Conservation (phyloP, 2,329 filamentous ascomycete genomes). For the Pseudodiploospora longispora region DNA sequence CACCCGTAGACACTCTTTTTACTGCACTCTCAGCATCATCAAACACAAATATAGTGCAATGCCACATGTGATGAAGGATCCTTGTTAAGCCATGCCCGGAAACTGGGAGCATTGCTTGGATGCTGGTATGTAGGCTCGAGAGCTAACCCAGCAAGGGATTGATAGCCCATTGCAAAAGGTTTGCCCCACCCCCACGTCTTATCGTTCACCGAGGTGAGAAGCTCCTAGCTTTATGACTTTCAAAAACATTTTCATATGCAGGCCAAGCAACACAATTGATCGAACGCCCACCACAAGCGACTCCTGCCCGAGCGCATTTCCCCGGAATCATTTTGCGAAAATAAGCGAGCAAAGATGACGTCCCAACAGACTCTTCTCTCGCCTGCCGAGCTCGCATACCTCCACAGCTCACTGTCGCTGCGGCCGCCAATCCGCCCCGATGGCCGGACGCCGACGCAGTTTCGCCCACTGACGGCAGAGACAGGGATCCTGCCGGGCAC, state of each 20-base stretch:
- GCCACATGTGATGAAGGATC: no score
- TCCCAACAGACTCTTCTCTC: slow-evolving; percentile 71
- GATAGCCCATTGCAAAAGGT: background rate
- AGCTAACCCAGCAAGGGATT: background rate
- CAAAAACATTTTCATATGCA: slow-evolving; percentile 4
- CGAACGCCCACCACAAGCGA: background rate
- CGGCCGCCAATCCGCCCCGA: slow-evolving; percentile 83
- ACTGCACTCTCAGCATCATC: no score
- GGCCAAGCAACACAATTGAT: slow-evolving; percentile 6
- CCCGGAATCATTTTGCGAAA: no score
- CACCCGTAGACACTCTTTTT: no score
- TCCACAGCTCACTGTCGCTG: slow-evolving; percentile 78
- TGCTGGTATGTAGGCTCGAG: background rate
- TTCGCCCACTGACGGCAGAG: slow-evolving; percentile 85
- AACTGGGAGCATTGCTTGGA: no score
- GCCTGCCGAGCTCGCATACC: slow-evolving; percentile 91
- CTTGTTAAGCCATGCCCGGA: no score
- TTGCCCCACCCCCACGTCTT: slow-evolving; percentile 19
- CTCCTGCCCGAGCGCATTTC: background rate
- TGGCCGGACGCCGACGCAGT: slow-evolving; percentile 72
- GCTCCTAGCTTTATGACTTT: slow-evolving; percentile 14
- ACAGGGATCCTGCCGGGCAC: slow-evolving; percentile 81
- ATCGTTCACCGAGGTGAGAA: slow-evolving; percentile 24
- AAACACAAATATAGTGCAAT: no score
- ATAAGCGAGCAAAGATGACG: slow-evolving; percentile 40